Evolutionary conservation across 192 early-diverging fungal genomes (phyloP).

Genomic region (Backusella mclennaniae): DNA sequence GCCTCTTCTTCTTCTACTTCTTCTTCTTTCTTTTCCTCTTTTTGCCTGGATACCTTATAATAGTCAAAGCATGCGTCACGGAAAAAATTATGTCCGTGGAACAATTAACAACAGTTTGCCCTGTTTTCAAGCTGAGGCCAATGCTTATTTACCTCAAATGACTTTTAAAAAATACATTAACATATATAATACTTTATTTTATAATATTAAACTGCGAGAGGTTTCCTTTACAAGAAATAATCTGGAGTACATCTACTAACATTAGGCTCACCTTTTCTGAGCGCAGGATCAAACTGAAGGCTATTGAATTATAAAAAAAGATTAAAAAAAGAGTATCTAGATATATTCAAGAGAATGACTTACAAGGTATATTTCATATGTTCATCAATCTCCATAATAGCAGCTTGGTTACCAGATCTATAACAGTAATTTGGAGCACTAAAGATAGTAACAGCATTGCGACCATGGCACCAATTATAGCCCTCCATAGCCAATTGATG

Average conservation of each 20-base stretch:
- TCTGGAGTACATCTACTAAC: slow-evolving; percentile 97
- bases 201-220: neutral
- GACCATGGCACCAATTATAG: slow-evolving; percentile 98
- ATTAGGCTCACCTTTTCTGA: slow-evolving; percentile 93
- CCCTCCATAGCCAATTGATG: slow-evolving; percentile 93
- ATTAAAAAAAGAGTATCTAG: neutral
- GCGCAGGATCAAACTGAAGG: slow-evolving; percentile 96
- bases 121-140: too few relatives aligned
- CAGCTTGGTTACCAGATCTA: slow-evolving; percentile 98
- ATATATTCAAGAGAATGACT: slow-evolving; percentile 20
- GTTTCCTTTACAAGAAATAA: slow-evolving; percentile 83
- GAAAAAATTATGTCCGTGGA: too few relatives aligned
- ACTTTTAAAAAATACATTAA: neutral
- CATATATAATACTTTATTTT: neutral
- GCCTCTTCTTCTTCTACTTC: too few relatives aligned
- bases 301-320: slow-evolving; percentile 27
- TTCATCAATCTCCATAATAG: slow-evolving; percentile 99
- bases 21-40: too few relatives aligned
- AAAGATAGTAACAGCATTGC: slow-evolving; percentile 98
- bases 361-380: slow-evolving; percentile 98
- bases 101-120: too few relatives aligned
- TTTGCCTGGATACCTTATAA: too few relatives aligned
- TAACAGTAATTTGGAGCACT: slow-evolving; percentile 99
- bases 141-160: too few relatives aligned
- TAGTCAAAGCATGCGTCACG: too few relatives aligned